Percentiles rank a stretch among this genome's conserved stretches.
phyloP scores from a whole-genome alignment of 495 filamentous ascomycete species.

The Barbatosphaeria neglecta region DNA sequence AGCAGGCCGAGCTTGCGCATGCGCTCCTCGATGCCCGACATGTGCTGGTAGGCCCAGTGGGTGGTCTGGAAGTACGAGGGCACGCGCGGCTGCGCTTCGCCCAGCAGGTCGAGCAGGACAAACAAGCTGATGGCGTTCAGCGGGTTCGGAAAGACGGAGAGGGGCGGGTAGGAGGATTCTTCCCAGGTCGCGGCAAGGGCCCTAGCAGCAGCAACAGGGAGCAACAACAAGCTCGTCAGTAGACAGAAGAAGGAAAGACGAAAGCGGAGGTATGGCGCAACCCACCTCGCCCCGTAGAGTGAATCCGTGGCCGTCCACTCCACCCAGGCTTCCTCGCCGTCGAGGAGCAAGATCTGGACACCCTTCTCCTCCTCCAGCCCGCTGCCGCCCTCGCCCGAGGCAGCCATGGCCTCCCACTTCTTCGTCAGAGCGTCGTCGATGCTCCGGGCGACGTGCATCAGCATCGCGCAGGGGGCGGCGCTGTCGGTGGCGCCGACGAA shows the following conservation, averaged over 20 bases:
- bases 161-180: slow-evolving; percentile 46
- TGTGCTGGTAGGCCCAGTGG: slow-evolving; percentile 76
- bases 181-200: slow-evolving; percentile 74
- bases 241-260: no score
- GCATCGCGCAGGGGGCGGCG: slow-evolving; percentile 83
- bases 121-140: slow-evolving; percentile 74
- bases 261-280: no score
- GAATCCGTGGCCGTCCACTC: slow-evolving; percentile 70
- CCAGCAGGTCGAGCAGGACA: slow-evolving; percentile 79
- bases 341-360: slow-evolving; percentile 79
- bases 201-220: no score
- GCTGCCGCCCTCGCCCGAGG: slow-evolving; percentile 36
- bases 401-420: slow-evolving; percentile 67
- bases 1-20: slow-evolving; percentile 41
- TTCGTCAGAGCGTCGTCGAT: slow-evolving; percentile 66
- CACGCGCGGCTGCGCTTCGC: slow-evolving; percentile 50
- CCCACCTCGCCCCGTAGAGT: slow-evolving; percentile 70
- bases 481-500: slow-evolving; percentile 94
- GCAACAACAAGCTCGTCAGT: no score
- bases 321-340: slow-evolving; percentile 89
- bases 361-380: slow-evolving; percentile 60
- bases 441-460: slow-evolving; percentile 73
- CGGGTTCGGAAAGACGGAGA: slow-evolving; percentile 58
- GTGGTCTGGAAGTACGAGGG: slow-evolving; percentile 74
- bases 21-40: slow-evolving; percentile 57